Evolutionary conservation across 805 yeast species (phyloP), one percentile per base, ranked within the genome.

Genomic region (Yamadazyma endophytica): DNA sequence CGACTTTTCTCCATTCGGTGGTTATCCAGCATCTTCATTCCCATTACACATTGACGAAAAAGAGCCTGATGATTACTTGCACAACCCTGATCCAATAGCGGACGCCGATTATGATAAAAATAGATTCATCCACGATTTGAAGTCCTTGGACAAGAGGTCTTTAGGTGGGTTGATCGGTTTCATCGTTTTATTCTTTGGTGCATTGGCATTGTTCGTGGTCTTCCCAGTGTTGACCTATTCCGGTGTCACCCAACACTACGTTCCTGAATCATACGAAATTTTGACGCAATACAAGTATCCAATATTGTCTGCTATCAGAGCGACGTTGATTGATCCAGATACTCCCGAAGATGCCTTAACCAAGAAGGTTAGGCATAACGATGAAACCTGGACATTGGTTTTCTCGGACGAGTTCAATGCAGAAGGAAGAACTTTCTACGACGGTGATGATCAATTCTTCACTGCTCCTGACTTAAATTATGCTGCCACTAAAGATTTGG

Each of bases 81-180:
- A 90, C 59, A 92, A 90, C 58, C 97, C 97, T 2, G 96, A 90
- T 56, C 96, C 96, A 7, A 81, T 88, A 21, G 84, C 79, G 26
- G 98, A 92, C 54, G 96, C 95, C 14, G 76, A 79, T 37, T 77
- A 81, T 48, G 95, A 87, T 46, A 81, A 77, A 41, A 75, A 79
- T 51, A 64, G 87, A 45, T 76, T 83, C 47, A 46, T 62, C 36
- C 50, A 76, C 33, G 92, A 83, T 58, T 55, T 83, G 40, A 82
- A 77, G 56, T 52, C 70, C 46, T 67, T 82, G 75, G 88, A 81
- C 53, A 71, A 55, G 47, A 64, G 78, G 43, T 77, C 88, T 0
- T 47, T 68, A 7, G 70, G 75, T 36, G 89, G 87, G 2, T 51
- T 80, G 24, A 24, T 73, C n/a, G 86, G 87, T 15, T 44, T 88